These are phyloP conservation scores for Leccinum disarticulatum DNA, from an alignment of 768 basidiomycete species.

Conservation along the genomic window DNA sequence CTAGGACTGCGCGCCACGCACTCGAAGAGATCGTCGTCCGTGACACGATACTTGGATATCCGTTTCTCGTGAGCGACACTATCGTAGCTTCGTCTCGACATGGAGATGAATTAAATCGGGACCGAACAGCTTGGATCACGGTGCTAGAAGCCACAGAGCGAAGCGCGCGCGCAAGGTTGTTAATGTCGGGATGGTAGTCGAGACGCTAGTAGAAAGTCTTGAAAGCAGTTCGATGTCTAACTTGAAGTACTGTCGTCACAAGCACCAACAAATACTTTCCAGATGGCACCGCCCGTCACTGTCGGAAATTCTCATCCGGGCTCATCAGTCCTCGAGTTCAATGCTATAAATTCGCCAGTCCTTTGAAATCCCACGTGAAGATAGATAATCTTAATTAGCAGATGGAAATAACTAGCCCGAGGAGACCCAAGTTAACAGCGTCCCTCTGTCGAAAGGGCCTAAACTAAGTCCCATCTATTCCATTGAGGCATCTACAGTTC, in stretches of 20 bases:
- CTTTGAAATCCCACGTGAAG: background rate
- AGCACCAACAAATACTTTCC: constrained; percentile 27
- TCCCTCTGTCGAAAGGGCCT: background rate
- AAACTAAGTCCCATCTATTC: constrained; percentile 12
- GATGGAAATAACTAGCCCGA: background rate
- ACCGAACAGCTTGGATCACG: background rate
- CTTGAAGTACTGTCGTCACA: constrained; percentile 4
- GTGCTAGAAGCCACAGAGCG: constrained; percentile 7
- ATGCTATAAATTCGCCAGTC: background rate
- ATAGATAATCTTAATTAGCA: background rate
- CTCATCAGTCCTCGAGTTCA: background rate
- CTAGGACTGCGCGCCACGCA: constrained; percentile 38
- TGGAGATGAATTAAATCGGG: constrained; percentile 19
- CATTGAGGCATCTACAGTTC: constrained; percentile 25
- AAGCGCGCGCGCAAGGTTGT: constrained; percentile 1
- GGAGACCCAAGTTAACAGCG: background rate
- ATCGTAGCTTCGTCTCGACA: constrained; percentile 79
- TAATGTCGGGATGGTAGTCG: background rate
- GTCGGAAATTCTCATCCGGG: background rate
- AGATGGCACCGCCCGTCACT: background rate
- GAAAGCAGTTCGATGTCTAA: constrained; percentile 6
- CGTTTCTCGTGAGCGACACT: constrained; percentile 71
- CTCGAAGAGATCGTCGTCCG: constrained; percentile 88
- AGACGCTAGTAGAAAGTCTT: background rate
- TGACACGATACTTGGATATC: constrained; percentile 71